Conservation (phyloP, 139 green algal species). For the Picochlorum sp. region DNA sequence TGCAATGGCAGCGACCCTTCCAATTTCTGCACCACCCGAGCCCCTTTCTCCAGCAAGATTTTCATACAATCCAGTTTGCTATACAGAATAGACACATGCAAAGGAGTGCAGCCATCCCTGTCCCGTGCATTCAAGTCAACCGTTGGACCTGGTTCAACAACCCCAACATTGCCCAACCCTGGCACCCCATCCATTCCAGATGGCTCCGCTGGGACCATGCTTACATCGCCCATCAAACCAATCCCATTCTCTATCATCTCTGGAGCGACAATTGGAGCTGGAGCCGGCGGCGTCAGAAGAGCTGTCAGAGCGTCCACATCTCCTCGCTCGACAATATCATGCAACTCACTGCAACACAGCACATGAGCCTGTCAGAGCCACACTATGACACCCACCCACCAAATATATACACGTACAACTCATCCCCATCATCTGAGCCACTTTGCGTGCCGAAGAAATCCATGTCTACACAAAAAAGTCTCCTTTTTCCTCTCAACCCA, state of each 20-base stretch:
- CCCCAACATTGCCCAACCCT: neutral
- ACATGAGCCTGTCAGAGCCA: neutral
- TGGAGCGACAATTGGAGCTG: neutral
- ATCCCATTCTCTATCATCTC: too few species aligned
- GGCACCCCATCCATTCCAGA: neutral
- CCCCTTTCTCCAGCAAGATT: conserved; percentile 45
- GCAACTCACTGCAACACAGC: conserved; percentile 41
- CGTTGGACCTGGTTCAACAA: neutral
- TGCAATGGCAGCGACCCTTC: conserved; percentile 61
- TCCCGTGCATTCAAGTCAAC: conserved; percentile 42
- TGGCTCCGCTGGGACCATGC: too few species aligned
- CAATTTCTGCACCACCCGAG: conserved; percentile 24
- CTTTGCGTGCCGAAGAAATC: neutral
- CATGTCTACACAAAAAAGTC: too few species aligned
- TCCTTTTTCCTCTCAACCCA: too few species aligned
- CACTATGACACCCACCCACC: neutral
- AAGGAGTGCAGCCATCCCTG: conserved; percentile 48
- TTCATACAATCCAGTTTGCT: conserved; percentile 35
- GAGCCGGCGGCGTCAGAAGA: conserved; percentile 26
- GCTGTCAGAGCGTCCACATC: conserved; percentile 29
- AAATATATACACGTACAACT: neutral
- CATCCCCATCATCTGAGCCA: neutral
- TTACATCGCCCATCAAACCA: too few species aligned
- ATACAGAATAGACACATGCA: conserved; percentile 74
- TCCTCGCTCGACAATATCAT: conserved; percentile 56